Percentiles rank a stretch among this genome's conserved stretches.
Evolutionary conservation across 2,329 filamentous ascomycete genomes (phyloP).

Genomic region (Colletotrichum tanaceti): DNA sequence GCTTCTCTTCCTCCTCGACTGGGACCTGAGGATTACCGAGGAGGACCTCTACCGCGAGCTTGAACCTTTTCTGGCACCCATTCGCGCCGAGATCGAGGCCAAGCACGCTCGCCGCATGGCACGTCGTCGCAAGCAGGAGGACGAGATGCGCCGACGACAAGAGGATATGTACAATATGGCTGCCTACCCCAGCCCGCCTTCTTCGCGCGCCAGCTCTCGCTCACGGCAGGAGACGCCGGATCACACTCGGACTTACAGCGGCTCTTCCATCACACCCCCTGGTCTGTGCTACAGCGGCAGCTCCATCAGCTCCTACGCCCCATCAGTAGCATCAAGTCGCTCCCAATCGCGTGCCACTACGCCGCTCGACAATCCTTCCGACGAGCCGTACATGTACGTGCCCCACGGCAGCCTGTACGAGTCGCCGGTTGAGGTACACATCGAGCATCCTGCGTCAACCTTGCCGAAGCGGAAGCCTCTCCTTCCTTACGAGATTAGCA

Average conservation of each 20-base stretch:
- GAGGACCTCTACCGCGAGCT: slow-evolving; percentile 89
- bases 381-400: slow-evolving; percentile 57
- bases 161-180: slow-evolving; percentile 49
- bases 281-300: slow-evolving; percentile 59
- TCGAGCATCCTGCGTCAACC: slow-evolving; percentile 54
- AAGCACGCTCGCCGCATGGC: slow-evolving; percentile 63
- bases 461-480: slow-evolving; percentile 44
- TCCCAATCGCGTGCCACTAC: slow-evolving; percentile 61
- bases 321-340: slow-evolving; percentile 59
- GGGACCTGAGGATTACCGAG: slow-evolving; percentile 88
- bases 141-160: slow-evolving; percentile 51
- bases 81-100: slow-evolving; percentile 71
- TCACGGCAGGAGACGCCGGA: slow-evolving; percentile 56
- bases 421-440: slow-evolving; percentile 60
- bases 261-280: slow-evolving; percentile 55
- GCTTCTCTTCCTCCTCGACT: slow-evolving; percentile 92
- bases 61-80: slow-evolving; percentile 87
- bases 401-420: slow-evolving; percentile 59
- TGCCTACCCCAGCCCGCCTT: slow-evolving; percentile 59
- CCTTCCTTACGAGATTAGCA: slow-evolving; percentile 67
- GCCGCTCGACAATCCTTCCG: slow-evolving; percentile 59
- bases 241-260: slow-evolving; percentile 53
- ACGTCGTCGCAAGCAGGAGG: slow-evolving; percentile 60
- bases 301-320: slow-evolving; percentile 60
- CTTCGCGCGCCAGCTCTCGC: slow-evolving; percentile 57